Base-by-base conservation (phyloP, 768 basidiomycete genomes). In the Tricholoma sp. region DNA sequence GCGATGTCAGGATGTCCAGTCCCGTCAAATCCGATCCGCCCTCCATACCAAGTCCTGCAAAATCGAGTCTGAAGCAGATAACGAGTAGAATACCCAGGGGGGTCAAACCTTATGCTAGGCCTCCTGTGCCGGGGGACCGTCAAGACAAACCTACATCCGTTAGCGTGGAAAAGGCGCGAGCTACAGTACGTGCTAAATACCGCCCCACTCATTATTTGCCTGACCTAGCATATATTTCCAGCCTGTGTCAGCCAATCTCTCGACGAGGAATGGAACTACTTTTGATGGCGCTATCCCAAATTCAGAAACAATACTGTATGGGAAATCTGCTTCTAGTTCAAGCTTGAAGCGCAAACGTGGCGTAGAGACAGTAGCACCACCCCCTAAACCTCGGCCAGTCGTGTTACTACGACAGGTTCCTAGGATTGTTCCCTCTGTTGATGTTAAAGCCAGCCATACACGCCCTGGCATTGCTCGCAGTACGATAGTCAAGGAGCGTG, bases 71-170 rank as follows among this genome's bases (percentile, higher is more conserved):
- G 52, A 82, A 77, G 62, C 80, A 84, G 58, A 67, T 73, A 7
- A 76, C 73, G 0, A 84, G 85, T 67, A 76, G 76, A 65, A 87
- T 87, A 61, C 85, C 85, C 15, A 76, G 85, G 57, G 81, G 83
- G 41, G 77, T 66, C 24, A 86, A 85, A 53, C 85, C 84, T 2
- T 87, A 86, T 66, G 69, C 77, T 31, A 75, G 81, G 56, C 74
- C 74, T 50, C 45, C 60, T 32, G 18, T 57, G 59, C 37, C 59
- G 55, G 3, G 50, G 24, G 47, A 56, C 37, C 52, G 54, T 52
- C 58, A 56, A 54, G 50, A 18, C 53, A 48, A 58, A 42, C 36
- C 55, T 34, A 58, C 60, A 4, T 37, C 60, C 45, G 62, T 61
- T 10, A 65, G 65, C 54, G 51, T 58, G 29, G 39, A 28, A 5